These are phyloP conservation scores for Diaporthe humulicola DNA, from an alignment of 2,329 filamentous ascomycete species.

Conservation along the genomic window DNA sequence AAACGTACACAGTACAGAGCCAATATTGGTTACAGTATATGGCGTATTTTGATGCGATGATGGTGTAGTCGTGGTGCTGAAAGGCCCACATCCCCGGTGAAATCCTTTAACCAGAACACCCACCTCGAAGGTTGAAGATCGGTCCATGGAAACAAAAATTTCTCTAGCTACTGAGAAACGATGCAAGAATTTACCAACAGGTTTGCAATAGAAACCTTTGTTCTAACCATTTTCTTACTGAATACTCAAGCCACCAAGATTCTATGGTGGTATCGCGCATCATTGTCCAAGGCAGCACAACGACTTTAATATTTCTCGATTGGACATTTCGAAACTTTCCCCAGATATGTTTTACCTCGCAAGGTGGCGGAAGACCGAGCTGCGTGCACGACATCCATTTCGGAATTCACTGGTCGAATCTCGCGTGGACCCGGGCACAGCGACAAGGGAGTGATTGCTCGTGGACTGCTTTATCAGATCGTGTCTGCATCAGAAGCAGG, in stretches of 20 bases:
- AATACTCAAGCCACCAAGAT: neutral
- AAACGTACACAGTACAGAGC: neutral
- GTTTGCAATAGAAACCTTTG: neutral
- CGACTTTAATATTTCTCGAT: neutral
- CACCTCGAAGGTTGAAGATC: neutral
- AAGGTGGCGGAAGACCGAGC: neutral
- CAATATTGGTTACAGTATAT: neutral
- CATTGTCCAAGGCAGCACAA: neutral
- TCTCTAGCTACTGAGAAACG: neutral
- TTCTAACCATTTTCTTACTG: too few species aligned
- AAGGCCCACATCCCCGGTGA: neutral
- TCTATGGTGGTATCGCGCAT: neutral
- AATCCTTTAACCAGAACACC: too few species aligned
- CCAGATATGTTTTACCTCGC: neutral
- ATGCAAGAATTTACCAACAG: too few species aligned
- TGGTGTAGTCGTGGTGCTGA: neutral
- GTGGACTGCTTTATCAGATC: neutral
- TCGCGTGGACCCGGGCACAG: neutral
- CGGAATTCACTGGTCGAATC: neutral
- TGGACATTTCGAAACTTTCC: too few species aligned
- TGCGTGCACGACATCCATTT: neutral
- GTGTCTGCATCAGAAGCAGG: neutral
- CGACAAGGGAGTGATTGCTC: neutral
- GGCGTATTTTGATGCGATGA: neutral
- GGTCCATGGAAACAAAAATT: neutral